Conservation (phyloP, 1,139 yeast genomes). For the Debaryomyces coudertii region DNA sequence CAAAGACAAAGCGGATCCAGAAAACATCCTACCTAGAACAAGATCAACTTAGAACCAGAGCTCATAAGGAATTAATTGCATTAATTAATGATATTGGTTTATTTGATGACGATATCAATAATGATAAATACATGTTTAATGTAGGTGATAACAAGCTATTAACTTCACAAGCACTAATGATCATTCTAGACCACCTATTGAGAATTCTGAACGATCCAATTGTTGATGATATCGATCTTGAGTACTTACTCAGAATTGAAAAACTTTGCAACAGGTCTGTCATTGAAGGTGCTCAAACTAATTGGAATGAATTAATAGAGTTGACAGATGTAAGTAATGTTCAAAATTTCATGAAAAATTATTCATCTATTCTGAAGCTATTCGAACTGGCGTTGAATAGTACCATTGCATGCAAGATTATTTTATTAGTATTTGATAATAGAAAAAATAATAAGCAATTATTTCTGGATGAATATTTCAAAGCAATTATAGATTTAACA, state of each 20-base stretch:
- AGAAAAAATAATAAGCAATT: constrained; percentile 44
- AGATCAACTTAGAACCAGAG: constrained; percentile 4
- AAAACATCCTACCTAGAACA: constrained; percentile 5
- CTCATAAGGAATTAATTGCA: constrained; percentile 10
- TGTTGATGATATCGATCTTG: constrained; percentile 19
- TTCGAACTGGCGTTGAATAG: constrained; percentile 23
- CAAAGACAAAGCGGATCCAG: constrained; percentile 7
- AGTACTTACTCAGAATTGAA: constrained; percentile 26
- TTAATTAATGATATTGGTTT: constrained; percentile 16
- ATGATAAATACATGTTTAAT: not conserved
- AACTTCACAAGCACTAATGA: constrained; percentile 12
- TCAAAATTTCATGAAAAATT: constrained; percentile 2
- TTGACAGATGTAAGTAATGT: constrained; percentile 10
- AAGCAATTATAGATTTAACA: constrained; percentile 43
- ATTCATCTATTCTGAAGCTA: not conserved
- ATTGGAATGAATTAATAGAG: constrained; percentile 12
- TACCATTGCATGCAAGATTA: constrained; percentile 40
- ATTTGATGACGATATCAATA: constrained; percentile 14
- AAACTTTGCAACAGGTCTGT: constrained; percentile 24
- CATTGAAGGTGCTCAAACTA: constrained; percentile 18
- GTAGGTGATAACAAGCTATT: constrained; percentile 1
- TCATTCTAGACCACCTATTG: constrained; percentile 21
- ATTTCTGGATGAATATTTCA: constrained; percentile 48
- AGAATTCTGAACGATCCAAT: constrained; percentile 18
- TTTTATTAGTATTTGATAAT: constrained; percentile 45